Conservation (phyloP, 192 early-diverging fungal genomes). For the Entomortierella lignicola region DNA sequence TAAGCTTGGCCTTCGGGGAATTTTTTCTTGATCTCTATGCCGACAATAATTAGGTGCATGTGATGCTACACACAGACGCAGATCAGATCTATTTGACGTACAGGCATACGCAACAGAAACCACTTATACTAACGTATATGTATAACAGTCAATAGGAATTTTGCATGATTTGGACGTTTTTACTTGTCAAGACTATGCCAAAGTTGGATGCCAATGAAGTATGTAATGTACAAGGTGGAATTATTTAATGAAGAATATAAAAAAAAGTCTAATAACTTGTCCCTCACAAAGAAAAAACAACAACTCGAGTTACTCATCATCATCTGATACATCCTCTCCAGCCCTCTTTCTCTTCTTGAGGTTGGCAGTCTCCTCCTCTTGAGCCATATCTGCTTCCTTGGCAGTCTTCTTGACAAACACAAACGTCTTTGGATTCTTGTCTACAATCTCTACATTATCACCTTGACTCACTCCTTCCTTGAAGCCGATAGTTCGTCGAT, state of each 20-base stretch:
- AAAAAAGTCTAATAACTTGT: neutral
- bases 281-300: no score
- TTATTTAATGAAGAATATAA: no score
- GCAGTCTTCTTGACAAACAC: slow-evolving; percentile 71
- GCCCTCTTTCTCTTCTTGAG: slow-evolving; percentile 50
- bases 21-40: neutral
- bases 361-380: slow-evolving; percentile 36
- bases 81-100: no score
- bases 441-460: slow-evolving; percentile 83
- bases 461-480: slow-evolving; percentile 80
- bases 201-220: no score
- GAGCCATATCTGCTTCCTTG: slow-evolving; percentile 57
- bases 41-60: neutral
- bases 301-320: slow-evolving; percentile 24
- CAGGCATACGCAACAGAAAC: no score
- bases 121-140: no score
- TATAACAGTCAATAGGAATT: no score
- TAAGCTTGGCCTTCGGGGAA: neutral
- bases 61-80: neutral
- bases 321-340: slow-evolving; percentile 50
- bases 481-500: slow-evolving; percentile 96
- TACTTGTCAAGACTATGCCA: no score
- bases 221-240: no score
- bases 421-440: slow-evolving; percentile 74
- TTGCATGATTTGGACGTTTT: no score